Percentiles rank a stretch among this genome's conserved stretches.
phyloP scores from a whole-genome alignment of 2,329 filamentous ascomycete genomes.

The Talaromyces sp. region DNA sequence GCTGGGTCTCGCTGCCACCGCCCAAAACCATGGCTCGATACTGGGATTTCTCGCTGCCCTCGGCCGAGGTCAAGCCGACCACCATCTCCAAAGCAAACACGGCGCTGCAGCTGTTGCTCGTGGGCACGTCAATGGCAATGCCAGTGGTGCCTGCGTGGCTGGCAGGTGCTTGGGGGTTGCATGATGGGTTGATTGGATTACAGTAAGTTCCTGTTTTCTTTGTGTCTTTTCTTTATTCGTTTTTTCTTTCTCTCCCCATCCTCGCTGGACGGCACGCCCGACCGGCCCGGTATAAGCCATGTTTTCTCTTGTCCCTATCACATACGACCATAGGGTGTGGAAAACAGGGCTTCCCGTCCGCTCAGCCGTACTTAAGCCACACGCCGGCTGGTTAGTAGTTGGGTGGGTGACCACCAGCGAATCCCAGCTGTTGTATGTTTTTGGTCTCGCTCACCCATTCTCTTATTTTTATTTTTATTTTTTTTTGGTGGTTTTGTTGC shows the following conservation, averaged over 20 bases:
- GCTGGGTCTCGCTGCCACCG: conserved; percentile 87
- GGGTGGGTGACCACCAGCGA: conserved; percentile 47
- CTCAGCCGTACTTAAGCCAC: conserved; percentile 47
- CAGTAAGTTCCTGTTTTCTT: conserved; percentile 30
- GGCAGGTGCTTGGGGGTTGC: conserved; percentile 49
- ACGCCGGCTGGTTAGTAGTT: conserved; percentile 46
- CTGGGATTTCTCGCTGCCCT: conserved; percentile 90
- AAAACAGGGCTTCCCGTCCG: conserved; percentile 47
- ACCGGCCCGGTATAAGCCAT: background rate
- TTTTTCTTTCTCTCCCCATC: background rate
- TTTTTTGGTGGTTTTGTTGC: background rate
- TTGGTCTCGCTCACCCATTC: conserved; percentile 12
- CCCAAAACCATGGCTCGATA: conserved; percentile 91
- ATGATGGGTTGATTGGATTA: conserved; percentile 57
- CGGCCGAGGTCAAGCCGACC: conserved; percentile 42
- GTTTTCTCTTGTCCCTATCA: conserved; percentile 16
- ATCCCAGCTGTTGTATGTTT: conserved; percentile 44
- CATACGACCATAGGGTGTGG: conserved; percentile 46
- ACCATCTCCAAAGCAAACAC: conserved; percentile 69
- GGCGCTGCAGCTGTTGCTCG: conserved; percentile 79
- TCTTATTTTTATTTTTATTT: background rate
- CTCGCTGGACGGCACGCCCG: background rate
- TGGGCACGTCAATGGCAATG: conserved; percentile 77
- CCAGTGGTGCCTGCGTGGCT: conserved; percentile 63
- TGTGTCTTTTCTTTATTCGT: conserved; percentile 7